Evolutionary conservation across 306 rosid species (phyloP).

Genomic region (Cucumis hystrix): DNA sequence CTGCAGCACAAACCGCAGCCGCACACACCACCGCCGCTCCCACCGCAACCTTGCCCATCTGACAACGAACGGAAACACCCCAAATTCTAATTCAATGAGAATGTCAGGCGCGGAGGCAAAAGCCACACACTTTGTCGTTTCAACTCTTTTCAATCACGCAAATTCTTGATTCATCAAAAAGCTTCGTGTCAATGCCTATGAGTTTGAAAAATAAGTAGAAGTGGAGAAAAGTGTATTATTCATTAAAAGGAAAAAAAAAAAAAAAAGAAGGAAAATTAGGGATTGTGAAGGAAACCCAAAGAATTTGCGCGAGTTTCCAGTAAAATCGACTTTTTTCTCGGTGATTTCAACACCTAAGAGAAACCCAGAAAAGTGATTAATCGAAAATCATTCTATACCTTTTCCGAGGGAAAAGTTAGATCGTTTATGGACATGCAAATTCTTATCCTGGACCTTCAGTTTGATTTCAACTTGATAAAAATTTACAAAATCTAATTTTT

Average conservation of each 20-base stretch:
- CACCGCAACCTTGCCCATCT: constrained; percentile 51
- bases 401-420: not conserved
- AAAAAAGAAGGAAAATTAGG: not conserved
- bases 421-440: not conserved
- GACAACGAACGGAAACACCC: not conserved
- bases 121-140: not conserved
- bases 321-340: not conserved
- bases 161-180: not conserved
- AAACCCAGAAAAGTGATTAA: not conserved
- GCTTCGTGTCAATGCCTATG: not conserved
- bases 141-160: not conserved
- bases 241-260: not conserved
- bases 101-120: not conserved
- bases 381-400: not conserved
- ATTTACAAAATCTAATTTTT: not conserved
- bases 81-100: not conserved
- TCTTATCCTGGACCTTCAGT: not conserved
- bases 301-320: constrained; percentile 3
- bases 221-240: not conserved
- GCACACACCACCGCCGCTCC: constrained; percentile 43
- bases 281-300: not conserved
- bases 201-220: not conserved
- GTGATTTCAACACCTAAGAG: not conserved
- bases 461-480: not conserved
- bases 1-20: constrained; percentile 30